Base-by-base conservation (phyloP, 2,329 filamentous ascomycete genomes). In the Beauveria sp. region DNA sequence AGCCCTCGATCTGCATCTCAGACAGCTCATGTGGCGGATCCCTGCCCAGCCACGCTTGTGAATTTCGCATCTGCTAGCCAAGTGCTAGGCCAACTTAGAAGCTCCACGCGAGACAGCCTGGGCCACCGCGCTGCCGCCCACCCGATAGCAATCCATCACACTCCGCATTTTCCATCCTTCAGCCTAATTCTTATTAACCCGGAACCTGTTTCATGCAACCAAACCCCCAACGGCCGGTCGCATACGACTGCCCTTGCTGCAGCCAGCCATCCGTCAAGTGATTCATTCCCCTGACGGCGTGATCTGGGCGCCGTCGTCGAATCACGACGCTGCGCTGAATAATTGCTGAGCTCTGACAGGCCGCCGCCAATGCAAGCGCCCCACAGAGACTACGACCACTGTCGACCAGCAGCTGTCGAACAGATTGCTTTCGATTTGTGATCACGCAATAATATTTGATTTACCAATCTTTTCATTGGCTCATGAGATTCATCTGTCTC, bases 291-390 rank as follows among this genome's bases (percentile, higher is more conserved):
- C 20, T 28, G 28, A 12, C 51, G 14, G 20, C 55, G 45, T 3
- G 30, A 49, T 38, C 24, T 38, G 42, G 42, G 50, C 14, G 56
- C 38, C 38, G 6, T 28, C 47, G 34, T 55, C 62, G 49, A 60
- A 63, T 57, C 55, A 53, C 47, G 54, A 40, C n/a, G 22, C 38
- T 20, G 43, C 30, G 68, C 68, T 70, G 66, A 67, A 66, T 69
- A 70, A 70, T 69, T 66, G 58, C 65, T 63, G 63, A 63, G 45
- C 56, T 65, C 66, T 69, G 60, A 70, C 58, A 70, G 68, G 68
- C 52, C 62, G 52, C 55, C 43, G 6, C 26, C 14, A 8, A 30
- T 16, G 28, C 16, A 30, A 22, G 56, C n/a, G 51, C 28, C 26
- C 59, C 59, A 57, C 59, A 57, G 38, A 34, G 4, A 14, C 14